These are phyloP conservation scores for Neurospora sp. DNA, from an alignment of 495 filamentous ascomycete genomes.

Conservation along the genomic window DNA sequence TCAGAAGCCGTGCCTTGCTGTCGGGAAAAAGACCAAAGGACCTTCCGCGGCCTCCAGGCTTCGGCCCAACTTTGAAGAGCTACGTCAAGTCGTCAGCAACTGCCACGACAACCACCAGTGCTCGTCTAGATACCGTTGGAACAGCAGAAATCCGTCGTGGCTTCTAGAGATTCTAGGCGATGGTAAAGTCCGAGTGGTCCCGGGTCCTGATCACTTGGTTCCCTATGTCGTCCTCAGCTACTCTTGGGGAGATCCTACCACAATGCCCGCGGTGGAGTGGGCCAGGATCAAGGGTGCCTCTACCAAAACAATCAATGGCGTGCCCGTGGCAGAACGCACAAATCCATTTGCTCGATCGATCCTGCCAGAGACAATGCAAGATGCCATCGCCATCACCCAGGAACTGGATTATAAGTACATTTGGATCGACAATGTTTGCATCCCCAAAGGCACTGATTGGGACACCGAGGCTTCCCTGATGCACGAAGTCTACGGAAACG, in stretches of 20 bases:
- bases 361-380: conserved; percentile 20
- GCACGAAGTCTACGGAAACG: conserved; percentile 27
- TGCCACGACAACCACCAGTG: conserved; percentile 22
- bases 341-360: conserved; percentile 9
- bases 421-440: conserved; percentile 26
- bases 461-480: conserved; percentile 20
- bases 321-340: conserved; percentile 16
- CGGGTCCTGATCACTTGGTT: conserved; percentile 6
- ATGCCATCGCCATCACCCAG: conserved; percentile 16
- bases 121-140: conserved; percentile 22
- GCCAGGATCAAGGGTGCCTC: conserved; percentile 21
- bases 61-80: conserved; percentile 12
- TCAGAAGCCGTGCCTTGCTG: neutral
- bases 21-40: conserved; percentile 3
- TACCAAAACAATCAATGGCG: conserved; percentile 18
- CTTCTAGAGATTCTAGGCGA: conserved; percentile 18
- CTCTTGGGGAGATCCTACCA: conserved; percentile 21
- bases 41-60: conserved; percentile 1
- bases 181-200: conserved; percentile 10
- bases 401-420: conserved; percentile 15
- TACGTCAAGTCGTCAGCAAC: conserved; percentile 11
- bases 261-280: conserved; percentile 20
- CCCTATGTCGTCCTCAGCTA: conserved; percentile 26
- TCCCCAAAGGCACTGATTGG: conserved; percentile 26
- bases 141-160: conserved; percentile 22